Conservation (phyloP, 257 asterid genomes). For the Plantago ovata region DNA sequence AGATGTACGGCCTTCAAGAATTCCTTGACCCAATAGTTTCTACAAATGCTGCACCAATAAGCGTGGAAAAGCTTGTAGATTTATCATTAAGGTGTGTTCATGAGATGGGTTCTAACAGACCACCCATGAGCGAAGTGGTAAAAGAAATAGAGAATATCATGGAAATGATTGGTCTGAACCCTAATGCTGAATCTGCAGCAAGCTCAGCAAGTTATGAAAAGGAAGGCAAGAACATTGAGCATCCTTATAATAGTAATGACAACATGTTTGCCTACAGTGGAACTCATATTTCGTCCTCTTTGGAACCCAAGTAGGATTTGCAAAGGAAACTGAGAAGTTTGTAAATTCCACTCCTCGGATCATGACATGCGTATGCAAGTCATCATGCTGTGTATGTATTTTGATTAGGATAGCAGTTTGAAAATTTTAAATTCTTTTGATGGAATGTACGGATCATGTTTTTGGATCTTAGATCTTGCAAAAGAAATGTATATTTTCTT, state of each 20-base stretch:
- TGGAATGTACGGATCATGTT: slow-evolving; percentile 10
- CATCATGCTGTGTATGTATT: slow-evolving; percentile 2
- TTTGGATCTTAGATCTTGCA: slow-evolving; percentile 1
- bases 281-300: slow-evolving; percentile 30
- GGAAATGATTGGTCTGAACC: slow-evolving; percentile 75
- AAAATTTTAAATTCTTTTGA: not conserved
- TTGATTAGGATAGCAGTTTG: not conserved
- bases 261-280: slow-evolving; percentile 62
- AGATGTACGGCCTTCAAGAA: slow-evolving; percentile 54
- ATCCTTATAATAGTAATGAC: slow-evolving; percentile 65
- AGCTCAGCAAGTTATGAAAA: slow-evolving; percentile 68
- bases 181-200: slow-evolving; percentile 70
- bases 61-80: slow-evolving; percentile 66
- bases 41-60: slow-evolving; percentile 37
- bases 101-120: slow-evolving; percentile 52
- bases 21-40: slow-evolving; percentile 67
- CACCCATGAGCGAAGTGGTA: slow-evolving; percentile 76
- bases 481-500: slow-evolving; percentile 12
- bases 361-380: not conserved
- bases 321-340: not conserved
- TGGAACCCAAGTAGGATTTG: slow-evolving; percentile 48
- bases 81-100: slow-evolving; percentile 66
- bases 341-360: slow-evolving; percentile 8
- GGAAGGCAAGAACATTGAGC: slow-evolving; percentile 33
- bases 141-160: slow-evolving; percentile 73